Conservation (phyloP, 441 rosid genomes). For the Adansonia madagascariensis region DNA sequence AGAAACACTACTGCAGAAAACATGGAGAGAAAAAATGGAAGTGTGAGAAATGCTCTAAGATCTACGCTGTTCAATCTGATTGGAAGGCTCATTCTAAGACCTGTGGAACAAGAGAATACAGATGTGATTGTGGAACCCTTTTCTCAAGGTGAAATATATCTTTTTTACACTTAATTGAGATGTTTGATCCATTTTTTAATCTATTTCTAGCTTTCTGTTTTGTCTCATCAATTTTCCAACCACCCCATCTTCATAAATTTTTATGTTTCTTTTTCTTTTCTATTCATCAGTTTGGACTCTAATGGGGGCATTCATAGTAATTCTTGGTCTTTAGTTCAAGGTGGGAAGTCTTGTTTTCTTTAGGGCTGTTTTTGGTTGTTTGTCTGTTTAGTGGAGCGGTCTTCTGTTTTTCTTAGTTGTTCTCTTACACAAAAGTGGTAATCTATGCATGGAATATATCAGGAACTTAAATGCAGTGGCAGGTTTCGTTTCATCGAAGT, state of each 20-base stretch:
- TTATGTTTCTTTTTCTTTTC: slow-evolving; percentile 18
- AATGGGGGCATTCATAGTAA: slow-evolving; percentile 17
- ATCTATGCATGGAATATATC: slow-evolving; percentile 47
- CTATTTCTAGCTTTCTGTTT: not conserved
- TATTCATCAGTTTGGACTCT: slow-evolving; percentile 26
- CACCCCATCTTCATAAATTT: slow-evolving; percentile 11
- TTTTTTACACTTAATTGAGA: not conserved
- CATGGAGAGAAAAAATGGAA: slow-evolving; percentile 74
- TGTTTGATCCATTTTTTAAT: not conserved
- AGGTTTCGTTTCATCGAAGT: slow-evolving; percentile 34
- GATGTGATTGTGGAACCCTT: slow-evolving; percentile 81
- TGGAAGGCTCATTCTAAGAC: slow-evolving; percentile 72
- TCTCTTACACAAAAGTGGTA: slow-evolving; percentile 33
- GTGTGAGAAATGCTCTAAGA: slow-evolving; percentile 62
- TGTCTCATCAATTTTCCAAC: not conserved
- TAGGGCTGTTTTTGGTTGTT: slow-evolving; percentile 19
- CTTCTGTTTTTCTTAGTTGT: not conserved
- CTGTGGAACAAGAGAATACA: slow-evolving; percentile 74
- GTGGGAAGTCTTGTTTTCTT: slow-evolving; percentile 26
- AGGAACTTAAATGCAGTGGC: slow-evolving; percentile 45
- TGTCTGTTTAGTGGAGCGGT: not conserved
- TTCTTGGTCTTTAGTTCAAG: slow-evolving; percentile 31
- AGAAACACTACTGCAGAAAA: slow-evolving; percentile 62
- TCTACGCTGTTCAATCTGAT: slow-evolving; percentile 69
- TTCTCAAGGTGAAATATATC: slow-evolving; percentile 47